Conservation (phyloP, 192 early-diverging fungal species). For the Physocladia obscura region DNA sequence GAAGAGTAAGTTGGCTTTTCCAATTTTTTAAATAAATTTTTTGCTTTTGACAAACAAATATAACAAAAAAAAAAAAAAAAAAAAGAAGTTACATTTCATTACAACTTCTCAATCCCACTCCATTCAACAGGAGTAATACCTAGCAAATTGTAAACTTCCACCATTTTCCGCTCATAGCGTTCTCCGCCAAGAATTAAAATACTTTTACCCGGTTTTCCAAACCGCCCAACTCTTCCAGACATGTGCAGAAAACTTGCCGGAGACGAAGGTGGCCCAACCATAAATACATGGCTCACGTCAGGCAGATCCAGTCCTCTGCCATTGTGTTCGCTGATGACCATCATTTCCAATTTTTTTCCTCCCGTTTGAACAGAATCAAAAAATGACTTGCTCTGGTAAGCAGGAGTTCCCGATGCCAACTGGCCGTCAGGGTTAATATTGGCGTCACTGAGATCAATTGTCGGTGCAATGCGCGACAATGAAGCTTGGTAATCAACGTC, state of each 20-base stretch:
- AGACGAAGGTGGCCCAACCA: conserved; percentile 73
- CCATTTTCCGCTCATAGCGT: conserved; percentile 16
- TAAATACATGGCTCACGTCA: conserved; percentile 73
- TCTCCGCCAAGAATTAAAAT: conserved; percentile 15
- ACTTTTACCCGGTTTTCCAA: conserved; percentile 57
- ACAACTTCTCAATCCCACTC: background rate
- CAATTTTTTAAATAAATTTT: no score
- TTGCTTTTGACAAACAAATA: no score
- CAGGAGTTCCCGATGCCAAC: background rate
- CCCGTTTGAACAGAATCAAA: background rate
- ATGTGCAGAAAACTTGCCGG: conserved; percentile 79
- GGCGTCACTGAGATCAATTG: background rate
- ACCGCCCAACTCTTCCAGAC: conserved; percentile 81
- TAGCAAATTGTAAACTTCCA: background rate
- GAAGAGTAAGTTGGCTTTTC: no score
- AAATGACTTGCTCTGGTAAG: background rate
- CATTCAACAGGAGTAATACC: background rate
- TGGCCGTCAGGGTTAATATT: background rate
- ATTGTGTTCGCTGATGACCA: conserved; percentile 70
- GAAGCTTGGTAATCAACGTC: conserved; percentile 1
- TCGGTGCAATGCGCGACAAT: background rate
- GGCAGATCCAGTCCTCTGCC: conserved; percentile 86
- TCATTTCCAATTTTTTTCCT: conserved; percentile 33
- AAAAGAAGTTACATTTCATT: background rate
- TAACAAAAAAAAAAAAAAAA: no score